Base-by-base conservation (phyloP, 139 green algal species). In the Tetradesmus lagerheimii region DNA sequence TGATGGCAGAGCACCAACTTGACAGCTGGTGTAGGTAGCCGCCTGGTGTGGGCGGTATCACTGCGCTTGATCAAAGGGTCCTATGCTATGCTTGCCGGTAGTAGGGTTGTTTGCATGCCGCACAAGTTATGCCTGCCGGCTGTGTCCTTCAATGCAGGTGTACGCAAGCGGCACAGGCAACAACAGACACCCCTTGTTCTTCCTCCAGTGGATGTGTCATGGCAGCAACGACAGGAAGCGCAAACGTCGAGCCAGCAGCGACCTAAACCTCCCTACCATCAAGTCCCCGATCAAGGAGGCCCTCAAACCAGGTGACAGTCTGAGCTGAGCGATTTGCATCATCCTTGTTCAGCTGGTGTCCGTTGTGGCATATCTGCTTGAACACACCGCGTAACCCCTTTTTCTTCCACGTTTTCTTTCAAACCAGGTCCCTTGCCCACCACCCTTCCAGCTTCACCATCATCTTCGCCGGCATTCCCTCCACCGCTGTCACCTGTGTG, bases 101-200 rank as follows among this genome's bases (percentile, higher is more conserved):
- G n/a, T n/a, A n/a, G n/a, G n/a, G n/a, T n/a, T n/a, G n/a, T n/a
- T n/a, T n/a, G n/a, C n/a, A n/a, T n/a, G n/a, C n/a, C n/a, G n/a
- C n/a, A n/a, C n/a, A n/a, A n/a, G n/a, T n/a, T n/a, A n/a, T n/a
- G n/a, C n/a, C 47, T 62, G 47, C 47, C 47, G 18, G 47, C 8
- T 1, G 3, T 71, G 12, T 6, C 20, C 0, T 71, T 20, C 25
- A 8, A n/a, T 71, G 57, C 57, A 88, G 83, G 95, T 99, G 53
- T 37, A 98, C 57, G 81, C 89, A 35, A 93, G 62, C 11, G 95
- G 96, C 41, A 95, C 94, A 20, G 97, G 97, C 64, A 94, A 98
- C 41, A 90, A 90, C 0, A 93, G 94, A n/a, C 96, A 98, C 90
- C 96, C 96, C 14, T 95, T 99, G 47, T 99, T 98, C 93, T 98